Evolutionary conservation across 495 filamentous ascomycete species (phyloP).

Genomic region (Neurospora sp.): DNA sequence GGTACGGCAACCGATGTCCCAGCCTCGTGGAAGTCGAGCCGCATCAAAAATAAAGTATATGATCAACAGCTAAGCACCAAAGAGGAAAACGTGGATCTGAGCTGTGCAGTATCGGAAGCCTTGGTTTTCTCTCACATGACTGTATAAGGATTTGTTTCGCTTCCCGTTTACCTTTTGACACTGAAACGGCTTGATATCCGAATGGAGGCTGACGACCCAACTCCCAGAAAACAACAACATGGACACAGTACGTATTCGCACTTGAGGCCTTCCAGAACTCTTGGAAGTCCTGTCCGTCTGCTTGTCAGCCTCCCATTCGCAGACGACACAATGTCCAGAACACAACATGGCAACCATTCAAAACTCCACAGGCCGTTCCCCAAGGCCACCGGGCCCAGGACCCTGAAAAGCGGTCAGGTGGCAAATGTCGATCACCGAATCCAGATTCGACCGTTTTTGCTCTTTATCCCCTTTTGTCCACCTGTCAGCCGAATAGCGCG

Average conservation of each 20-base stretch:
- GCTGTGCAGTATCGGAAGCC: not conserved
- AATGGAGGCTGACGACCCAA: not conserved
- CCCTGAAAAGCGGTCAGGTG: not conserved
- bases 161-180: not conserved
- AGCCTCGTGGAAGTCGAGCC: not conserved
- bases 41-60: not conserved
- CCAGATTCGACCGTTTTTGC: not conserved
- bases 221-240: not conserved
- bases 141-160: not conserved
- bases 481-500: not conserved
- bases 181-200: not conserved
- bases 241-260: not conserved
- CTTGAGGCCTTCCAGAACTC: not conserved
- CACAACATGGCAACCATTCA: not conserved
- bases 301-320: not conserved
- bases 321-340: not conserved
- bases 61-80: not conserved
- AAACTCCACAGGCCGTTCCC: not conserved
- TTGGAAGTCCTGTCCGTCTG: not conserved
- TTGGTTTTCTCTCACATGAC: not conserved
- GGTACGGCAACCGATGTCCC: not conserved
- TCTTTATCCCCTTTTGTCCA: not conserved
- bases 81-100: not conserved
- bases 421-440: not conserved
- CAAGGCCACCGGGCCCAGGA: not conserved